phyloP scores from a whole-genome alignment of 257 asterid species.

The Solanum stenotomum region DNA sequence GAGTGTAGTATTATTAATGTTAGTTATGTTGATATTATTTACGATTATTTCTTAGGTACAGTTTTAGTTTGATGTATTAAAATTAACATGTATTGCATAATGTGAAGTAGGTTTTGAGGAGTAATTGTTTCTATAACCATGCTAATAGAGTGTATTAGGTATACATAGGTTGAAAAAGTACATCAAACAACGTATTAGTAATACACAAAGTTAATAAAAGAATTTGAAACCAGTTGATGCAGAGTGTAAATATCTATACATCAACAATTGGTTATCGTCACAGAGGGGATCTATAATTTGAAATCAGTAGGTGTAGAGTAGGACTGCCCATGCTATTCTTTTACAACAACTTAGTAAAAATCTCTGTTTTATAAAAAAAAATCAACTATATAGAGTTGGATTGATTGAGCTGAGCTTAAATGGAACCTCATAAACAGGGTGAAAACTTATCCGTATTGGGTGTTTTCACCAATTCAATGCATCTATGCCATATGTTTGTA shows the following conservation, averaged over 20 bases:
- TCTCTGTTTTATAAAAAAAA: not conserved
- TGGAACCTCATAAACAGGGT: not conserved
- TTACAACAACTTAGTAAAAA: not conserved
- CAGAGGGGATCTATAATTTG: not conserved
- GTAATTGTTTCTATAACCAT: too few species aligned
- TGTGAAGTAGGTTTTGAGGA: too few species aligned
- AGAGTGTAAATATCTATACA: not conserved
- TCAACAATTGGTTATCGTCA: not conserved
- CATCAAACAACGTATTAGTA: not conserved
- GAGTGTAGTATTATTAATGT: not conserved
- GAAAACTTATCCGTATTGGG: not conserved
- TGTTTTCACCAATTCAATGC: not conserved
- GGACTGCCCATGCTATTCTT: not conserved
- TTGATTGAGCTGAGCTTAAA: not conserved
- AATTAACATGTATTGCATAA: too few species aligned
- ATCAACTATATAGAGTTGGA: not conserved
- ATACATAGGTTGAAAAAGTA: not conserved
- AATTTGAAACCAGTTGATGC: not conserved
- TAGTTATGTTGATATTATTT: not conserved
- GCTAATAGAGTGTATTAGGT: not conserved
- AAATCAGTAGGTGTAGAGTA: not conserved
- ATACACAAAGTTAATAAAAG: not conserved
- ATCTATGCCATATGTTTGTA: not conserved
- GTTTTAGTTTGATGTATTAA: too few species aligned
- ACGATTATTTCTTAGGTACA: too few species aligned